Evolutionary conservation across 139 green algal species (phyloP).

Genomic region (Desmodesmus armatus): DNA sequence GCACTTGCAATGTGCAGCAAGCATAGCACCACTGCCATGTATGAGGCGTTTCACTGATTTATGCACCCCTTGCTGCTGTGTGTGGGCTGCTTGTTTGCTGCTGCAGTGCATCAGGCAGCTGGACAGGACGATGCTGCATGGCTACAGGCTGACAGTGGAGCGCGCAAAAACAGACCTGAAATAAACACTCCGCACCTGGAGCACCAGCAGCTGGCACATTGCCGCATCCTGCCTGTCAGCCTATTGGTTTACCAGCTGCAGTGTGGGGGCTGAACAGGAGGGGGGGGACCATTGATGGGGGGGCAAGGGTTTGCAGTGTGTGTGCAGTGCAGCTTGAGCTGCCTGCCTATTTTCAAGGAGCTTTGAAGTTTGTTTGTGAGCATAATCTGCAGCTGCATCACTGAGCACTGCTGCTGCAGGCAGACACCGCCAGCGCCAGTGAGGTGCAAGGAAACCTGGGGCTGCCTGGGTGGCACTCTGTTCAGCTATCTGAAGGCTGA

Average conservation of each 20-base stretch:
- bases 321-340: too few relatives aligned
- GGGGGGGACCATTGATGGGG: neutral
- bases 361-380: too few relatives aligned
- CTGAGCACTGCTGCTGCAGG: too few relatives aligned
- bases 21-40: neutral
- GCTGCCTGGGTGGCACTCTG: too few relatives aligned
- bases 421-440: too few relatives aligned
- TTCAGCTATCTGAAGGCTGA: too few relatives aligned
- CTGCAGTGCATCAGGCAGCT: constrained; percentile 32
- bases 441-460: too few relatives aligned
- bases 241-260: neutral
- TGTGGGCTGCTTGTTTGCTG: neutral
- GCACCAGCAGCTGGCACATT: neutral
- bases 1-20: neutral
- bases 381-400: too few relatives aligned
- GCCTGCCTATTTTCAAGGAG: too few relatives aligned
- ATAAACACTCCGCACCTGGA: neutral
- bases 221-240: neutral
- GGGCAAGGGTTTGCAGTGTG: too few relatives aligned
- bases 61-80: neutral
- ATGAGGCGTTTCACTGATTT: neutral
- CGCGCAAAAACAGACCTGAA: constrained; percentile 38
- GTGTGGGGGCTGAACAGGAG: too few relatives aligned
- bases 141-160: constrained; percentile 35
- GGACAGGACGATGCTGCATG: constrained; percentile 13